Conservation (phyloP, 345 rosid genomes). For the Gossypium thurberi region DNA sequence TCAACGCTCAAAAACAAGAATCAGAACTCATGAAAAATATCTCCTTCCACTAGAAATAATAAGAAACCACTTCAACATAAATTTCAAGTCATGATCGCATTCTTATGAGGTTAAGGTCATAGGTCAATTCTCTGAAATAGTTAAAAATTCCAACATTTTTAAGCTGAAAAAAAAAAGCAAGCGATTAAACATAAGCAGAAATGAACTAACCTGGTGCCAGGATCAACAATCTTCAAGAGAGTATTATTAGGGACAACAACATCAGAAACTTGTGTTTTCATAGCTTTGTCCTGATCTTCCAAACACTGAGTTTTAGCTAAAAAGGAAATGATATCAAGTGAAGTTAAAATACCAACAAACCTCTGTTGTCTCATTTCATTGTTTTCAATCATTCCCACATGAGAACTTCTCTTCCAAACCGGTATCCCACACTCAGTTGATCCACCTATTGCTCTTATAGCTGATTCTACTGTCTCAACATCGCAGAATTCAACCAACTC, state of each 20-base stretch:
- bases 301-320: slow-evolving; percentile 68
- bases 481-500: slow-evolving; percentile 80
- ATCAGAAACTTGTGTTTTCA: slow-evolving; percentile 76
- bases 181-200: not conserved
- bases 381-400: slow-evolving; percentile 49
- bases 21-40: too few relatives aligned
- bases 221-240: slow-evolving; percentile 78
- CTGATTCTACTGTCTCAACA: slow-evolving; percentile 79
- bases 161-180: not conserved
- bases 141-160: not conserved
- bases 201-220: slow-evolving; percentile 67
- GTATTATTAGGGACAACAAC: slow-evolving; percentile 52
- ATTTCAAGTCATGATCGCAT: not conserved
- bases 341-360: slow-evolving; percentile 79
- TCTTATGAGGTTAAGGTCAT: not conserved
- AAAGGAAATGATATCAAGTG: slow-evolving; percentile 76
- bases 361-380: slow-evolving; percentile 71
- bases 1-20: not conserved
- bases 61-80: not conserved
- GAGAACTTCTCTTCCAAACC: slow-evolving; percentile 71
- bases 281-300: slow-evolving; percentile 74
- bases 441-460: slow-evolving; percentile 75
- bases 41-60: not conserved
- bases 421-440: slow-evolving; percentile 93
- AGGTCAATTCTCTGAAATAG: not conserved